These are phyloP conservation scores for Musa beccarii DNA, from an alignment of 176 grass and related monocot species.

Conservation along the genomic window DNA sequence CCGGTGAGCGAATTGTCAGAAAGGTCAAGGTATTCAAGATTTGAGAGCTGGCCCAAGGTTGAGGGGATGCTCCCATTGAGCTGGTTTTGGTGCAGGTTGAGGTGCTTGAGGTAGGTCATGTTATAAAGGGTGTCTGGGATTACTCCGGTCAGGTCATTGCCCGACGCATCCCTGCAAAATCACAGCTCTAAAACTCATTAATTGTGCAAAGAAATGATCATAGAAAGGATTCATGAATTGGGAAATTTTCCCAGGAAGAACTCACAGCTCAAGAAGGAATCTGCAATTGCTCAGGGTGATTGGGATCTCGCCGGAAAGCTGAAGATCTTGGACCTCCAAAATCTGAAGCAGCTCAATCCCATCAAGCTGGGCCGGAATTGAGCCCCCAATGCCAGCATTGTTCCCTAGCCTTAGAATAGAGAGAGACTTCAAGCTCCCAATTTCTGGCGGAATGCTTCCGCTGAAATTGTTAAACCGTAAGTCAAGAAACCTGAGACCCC, in stretches of 20 bases:
- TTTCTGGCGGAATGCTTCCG: slow-evolving; percentile 48
- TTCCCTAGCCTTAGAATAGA: slow-evolving; percentile 47
- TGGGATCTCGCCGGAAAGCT: slow-evolving; percentile 69
- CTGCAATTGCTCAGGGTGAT: slow-evolving; percentile 49
- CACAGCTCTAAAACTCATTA: slow-evolving; percentile 15
- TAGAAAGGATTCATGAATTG: slow-evolving; percentile 12
- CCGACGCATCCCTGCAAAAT: slow-evolving; percentile 60
- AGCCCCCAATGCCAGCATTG: slow-evolving; percentile 41
- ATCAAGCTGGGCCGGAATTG: slow-evolving; percentile 54
- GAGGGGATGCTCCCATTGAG: slow-evolving; percentile 50
- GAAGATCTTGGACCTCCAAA: slow-evolving; percentile 60
- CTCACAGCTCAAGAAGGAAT: slow-evolving; percentile 92
- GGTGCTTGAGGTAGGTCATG: slow-evolving; percentile 59
- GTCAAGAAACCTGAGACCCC: slow-evolving; percentile 52
- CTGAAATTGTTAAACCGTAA: slow-evolving; percentile 59
- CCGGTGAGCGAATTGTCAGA: slow-evolving; percentile 52
- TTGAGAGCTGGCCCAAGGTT: slow-evolving; percentile 53
- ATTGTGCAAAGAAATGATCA: slow-evolving; percentile 24
- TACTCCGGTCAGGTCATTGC: slow-evolving; percentile 57
- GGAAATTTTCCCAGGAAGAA: slow-evolving; percentile 6
- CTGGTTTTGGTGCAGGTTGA: slow-evolving; percentile 62
- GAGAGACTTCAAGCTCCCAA: slow-evolving; percentile 63
- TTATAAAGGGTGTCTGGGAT: slow-evolving; percentile 68
- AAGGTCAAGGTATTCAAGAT: slow-evolving; percentile 65
- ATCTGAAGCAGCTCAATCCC: slow-evolving; percentile 65